These are phyloP conservation scores for Quercus variabilis DNA, from an alignment of 306 rosid species.

Conservation along the genomic window DNA sequence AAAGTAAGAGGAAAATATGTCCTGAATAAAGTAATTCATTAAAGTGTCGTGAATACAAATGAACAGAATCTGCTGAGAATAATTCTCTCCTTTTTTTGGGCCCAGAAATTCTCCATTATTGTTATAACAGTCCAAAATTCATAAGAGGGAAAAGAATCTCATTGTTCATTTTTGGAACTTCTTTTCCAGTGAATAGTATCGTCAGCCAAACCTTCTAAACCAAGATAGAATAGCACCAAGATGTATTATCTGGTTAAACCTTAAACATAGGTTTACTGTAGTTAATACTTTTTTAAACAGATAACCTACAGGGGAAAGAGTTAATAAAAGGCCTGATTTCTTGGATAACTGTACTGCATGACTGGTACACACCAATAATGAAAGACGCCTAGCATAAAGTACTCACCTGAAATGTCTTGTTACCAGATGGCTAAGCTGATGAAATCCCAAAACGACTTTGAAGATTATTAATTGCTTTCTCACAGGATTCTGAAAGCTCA, in stretches of 20 bases:
- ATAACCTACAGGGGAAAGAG: not conserved
- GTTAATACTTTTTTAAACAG: not conserved
- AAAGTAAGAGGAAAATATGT: not conserved
- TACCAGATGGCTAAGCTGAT: constrained; percentile 36
- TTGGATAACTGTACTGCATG: not conserved
- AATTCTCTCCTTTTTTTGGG: no score
- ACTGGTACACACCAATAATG: not conserved
- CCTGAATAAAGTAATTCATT: not conserved
- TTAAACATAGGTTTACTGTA: not conserved
- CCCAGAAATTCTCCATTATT: no score
- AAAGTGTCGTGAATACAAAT: not conserved
- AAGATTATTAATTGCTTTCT: constrained; percentile 67
- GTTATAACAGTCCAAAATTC: no score
- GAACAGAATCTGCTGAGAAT: no score
- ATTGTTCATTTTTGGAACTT: no score
- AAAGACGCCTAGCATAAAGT: constrained; percentile 1
- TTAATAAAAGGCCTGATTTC: not conserved
- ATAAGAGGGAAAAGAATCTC: no score
- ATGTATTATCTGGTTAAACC: not conserved
- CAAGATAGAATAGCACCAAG: no score
- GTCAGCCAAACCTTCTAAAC: no score
- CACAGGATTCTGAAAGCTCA: constrained; percentile 67
- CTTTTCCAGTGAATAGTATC: no score
- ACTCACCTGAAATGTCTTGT: constrained; percentile 30
- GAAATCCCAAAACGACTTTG: constrained; percentile 59